phyloP scores from a whole-genome alignment of 2,329 filamentous ascomycete species.

The Dothistroma pini region DNA sequence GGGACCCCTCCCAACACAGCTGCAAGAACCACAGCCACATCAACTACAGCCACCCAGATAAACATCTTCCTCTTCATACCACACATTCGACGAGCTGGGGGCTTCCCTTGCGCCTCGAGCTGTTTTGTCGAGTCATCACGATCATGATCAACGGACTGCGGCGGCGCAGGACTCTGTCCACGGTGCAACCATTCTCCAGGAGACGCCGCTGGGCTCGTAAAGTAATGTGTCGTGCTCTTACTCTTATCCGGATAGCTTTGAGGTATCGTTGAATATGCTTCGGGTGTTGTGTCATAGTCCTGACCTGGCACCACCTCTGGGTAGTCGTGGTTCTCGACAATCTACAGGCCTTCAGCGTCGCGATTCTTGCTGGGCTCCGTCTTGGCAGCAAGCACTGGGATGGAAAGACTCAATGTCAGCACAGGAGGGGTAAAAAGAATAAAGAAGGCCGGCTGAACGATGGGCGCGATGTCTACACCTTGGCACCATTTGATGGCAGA shows the following conservation, averaged over 20 bases:
- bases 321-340: constrained; percentile 9
- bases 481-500: too few species aligned
- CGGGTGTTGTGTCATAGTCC: background rate
- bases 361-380: background rate
- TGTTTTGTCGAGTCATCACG: too few species aligned
- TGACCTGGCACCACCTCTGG: constrained; percentile 11
- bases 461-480: too few species aligned
- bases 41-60: constrained; percentile 9
- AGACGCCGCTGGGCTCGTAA: background rate
- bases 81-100: constrained; percentile 6
- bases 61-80: constrained; percentile 15
- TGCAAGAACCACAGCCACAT: constrained; percentile 14
- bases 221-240: background rate
- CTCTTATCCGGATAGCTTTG: background rate
- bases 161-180: constrained; percentile 2
- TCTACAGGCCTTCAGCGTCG: constrained; percentile 11
- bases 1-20: constrained; percentile 13
- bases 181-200: too few species aligned
- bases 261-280: background rate
- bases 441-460: too few species aligned
- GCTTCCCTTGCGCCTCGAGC: too few species aligned
- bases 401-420: background rate
- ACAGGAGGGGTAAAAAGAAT: too few species aligned
- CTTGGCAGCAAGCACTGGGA: background rate
- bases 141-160: background rate